A percentile compares a stretch with the other conserved stretches of the same genome.
Conservation (phyloP, 2,329 filamentous ascomycete species). For the Colletotrichum spinosum region DNA sequence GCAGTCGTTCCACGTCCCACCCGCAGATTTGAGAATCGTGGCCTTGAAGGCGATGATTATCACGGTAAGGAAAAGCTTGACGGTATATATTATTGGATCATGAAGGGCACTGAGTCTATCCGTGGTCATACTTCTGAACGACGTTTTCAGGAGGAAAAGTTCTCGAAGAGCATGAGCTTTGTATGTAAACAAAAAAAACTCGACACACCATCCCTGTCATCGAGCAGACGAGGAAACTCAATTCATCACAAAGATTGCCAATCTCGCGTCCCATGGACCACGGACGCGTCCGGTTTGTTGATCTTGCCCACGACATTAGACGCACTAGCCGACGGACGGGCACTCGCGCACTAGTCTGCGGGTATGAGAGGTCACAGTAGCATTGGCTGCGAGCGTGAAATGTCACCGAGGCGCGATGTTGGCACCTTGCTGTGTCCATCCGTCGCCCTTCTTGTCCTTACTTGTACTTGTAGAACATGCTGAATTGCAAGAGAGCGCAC, state of each 20-base stretch:
- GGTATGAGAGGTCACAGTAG: neutral
- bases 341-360: neutral
- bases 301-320: neutral
- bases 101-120: no score
- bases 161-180: neutral
- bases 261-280: neutral
- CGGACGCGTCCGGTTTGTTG: neutral
- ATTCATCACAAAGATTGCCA: neutral
- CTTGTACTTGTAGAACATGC: no score
- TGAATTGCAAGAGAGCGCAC: no score
- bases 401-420: neutral
- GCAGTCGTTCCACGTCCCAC: no score
- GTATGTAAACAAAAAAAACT: slow-evolving; percentile 10
- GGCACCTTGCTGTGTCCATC: no score
- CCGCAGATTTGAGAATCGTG: no score
- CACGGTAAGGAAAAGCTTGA: no score
- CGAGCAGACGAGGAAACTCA: neutral
- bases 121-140: no score
- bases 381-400: neutral
- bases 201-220: neutral
- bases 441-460: no score
- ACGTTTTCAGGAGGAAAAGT: no score
- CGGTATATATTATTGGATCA: no score
- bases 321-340: neutral
- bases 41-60: no score